Evolutionary conservation across 805 yeast species (phyloP), one percentile per base, ranked within the genome.

Genomic region (Zygoascus biomembranicola): DNA sequence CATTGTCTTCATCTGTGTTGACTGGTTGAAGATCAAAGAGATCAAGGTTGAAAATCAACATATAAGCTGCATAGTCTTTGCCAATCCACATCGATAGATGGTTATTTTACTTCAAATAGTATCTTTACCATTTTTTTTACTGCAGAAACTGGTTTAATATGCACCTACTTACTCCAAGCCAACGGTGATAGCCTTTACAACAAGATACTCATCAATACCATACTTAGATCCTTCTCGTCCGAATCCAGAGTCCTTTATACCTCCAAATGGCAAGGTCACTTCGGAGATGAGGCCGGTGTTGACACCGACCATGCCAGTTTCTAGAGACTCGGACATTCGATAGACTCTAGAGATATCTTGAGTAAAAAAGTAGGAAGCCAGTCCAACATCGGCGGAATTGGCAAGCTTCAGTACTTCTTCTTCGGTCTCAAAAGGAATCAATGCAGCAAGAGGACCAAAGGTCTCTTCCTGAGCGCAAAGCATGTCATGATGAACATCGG

Each of bases 191-290:
- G 96, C 85, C 77, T 90, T 90, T 58, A 76, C 78, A 69, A 87
- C 94, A 57, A 87, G 81, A 77, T 89, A 92, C 71, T 84, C 85
- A 57, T 85, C 88, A 64, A 90, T 72, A 53, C 95, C 95, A 59
- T 87, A 90, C 56, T 77, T 79, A 43, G 55, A 66, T 95, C 97
- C 80, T 76, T 90, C 96, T 72, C 95, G 82, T 66, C 97, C 97
- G 57, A 85, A 77, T 71, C 97, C 97, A 53, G 94, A 84, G 77
- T 84, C 82, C 69, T 87, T 87, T 75, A 77, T 86, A 46, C 97
- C 97, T 63, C 97, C 97, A 69, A 90, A 90, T 1, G 76, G 76
- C 43, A 69, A 59, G 28, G 74, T 70, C 14, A 68, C 68, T 54
- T 72, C 90, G 16, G 87, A 78, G 51, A 87, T 78, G 14, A 78